phyloP scores from a whole-genome alignment of 768 basidiomycete genomes.

The Cantharellus anzutake region DNA sequence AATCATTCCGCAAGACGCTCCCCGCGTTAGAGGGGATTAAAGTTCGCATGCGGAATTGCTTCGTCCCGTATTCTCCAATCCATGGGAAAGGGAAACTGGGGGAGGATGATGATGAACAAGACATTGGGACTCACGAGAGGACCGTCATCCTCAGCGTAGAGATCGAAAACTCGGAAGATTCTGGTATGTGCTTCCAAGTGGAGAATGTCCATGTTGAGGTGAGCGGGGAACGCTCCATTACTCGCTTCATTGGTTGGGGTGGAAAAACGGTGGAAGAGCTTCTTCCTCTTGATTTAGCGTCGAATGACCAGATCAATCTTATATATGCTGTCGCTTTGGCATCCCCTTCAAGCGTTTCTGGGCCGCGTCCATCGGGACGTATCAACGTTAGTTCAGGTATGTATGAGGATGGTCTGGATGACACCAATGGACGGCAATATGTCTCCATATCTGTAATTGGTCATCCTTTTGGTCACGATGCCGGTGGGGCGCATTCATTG shows the following conservation, averaged over 20 bases:
- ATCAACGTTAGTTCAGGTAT: neutral
- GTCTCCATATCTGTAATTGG: conserved; percentile 55
- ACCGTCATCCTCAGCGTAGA: conserved; percentile 85
- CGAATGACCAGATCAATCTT: conserved; percentile 70
- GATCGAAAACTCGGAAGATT: conserved; percentile 63
- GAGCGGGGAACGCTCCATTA: conserved; percentile 40
- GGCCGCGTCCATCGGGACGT: neutral
- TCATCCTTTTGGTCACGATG: conserved; percentile 29
- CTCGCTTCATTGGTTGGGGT: conserved; percentile 32
- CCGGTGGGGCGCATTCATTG: neutral
- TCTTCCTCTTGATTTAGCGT: conserved; percentile 56
- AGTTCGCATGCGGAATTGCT: conserved; percentile 87
- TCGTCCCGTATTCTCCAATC: conserved; percentile 51
- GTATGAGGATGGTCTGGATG: neutral
- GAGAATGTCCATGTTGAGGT: conserved; percentile 60
- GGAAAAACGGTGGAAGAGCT: conserved; percentile 18
- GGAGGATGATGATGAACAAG: conserved; percentile 18
- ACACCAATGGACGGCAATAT: neutral
- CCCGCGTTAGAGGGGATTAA: conserved; percentile 66
- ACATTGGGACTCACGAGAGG: conserved; percentile 61
- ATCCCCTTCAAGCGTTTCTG: conserved; percentile 30
- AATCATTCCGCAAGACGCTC: conserved; percentile 68
- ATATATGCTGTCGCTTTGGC: conserved; percentile 79
- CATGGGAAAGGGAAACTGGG: neutral
- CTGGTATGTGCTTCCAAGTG: conserved; percentile 43